These are phyloP conservation scores for Heliocybe sulcata DNA, from an alignment of 1,284 basidiomycete genomes.

Conservation along the genomic window DNA sequence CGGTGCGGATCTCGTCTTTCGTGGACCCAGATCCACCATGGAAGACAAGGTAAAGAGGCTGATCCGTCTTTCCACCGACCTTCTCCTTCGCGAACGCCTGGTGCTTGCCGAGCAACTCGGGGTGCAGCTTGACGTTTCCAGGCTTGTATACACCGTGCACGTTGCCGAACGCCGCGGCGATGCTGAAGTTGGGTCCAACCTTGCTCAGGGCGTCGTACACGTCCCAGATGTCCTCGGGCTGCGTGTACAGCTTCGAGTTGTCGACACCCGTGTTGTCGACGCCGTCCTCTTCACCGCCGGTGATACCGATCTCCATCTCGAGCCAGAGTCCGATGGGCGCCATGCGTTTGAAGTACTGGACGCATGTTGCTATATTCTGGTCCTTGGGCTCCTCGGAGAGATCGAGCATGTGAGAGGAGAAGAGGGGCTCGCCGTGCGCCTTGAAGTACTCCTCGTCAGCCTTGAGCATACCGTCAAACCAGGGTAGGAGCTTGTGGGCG, in stretches of 20 bases:
- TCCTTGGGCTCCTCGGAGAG: conserved; percentile 98
- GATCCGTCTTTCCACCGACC: conserved; percentile 57
- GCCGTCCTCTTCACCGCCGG: conserved; percentile 98
- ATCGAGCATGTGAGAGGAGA: conserved; percentile 99
- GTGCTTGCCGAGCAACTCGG: conserved; percentile 90
- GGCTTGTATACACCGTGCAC: conserved; percentile 97
- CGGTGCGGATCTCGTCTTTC: conserved; percentile 93
- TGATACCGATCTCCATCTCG: conserved; percentile 99
- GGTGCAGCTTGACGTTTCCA: conserved; percentile 89
- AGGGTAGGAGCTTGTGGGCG: conserved; percentile 95
- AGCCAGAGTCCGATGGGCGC: conserved; percentile 92
- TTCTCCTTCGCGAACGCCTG: conserved; percentile 75
- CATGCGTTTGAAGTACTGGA: conserved; percentile 96
- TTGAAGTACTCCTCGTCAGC: conserved; percentile 95
- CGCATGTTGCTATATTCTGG: conserved; percentile 93
- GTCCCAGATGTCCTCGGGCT: conserved; percentile 95
- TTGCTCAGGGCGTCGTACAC: conserved; percentile 80
- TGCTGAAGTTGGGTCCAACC: conserved; percentile 93
- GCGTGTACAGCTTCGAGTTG: conserved; percentile 93
- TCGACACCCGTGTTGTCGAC: conserved; percentile 96
- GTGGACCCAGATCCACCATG: conserved; percentile 98
- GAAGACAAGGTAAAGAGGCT: conserved; percentile 99
- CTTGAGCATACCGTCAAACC: conserved; percentile 99
- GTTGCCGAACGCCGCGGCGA: conserved; percentile 96
- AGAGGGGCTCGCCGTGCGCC: conserved; percentile 85